Percentiles rank a stretch among this genome's conserved stretches.
Conservation (phyloP, 495 filamentous ascomycete species). For the Podospora didyma region DNA sequence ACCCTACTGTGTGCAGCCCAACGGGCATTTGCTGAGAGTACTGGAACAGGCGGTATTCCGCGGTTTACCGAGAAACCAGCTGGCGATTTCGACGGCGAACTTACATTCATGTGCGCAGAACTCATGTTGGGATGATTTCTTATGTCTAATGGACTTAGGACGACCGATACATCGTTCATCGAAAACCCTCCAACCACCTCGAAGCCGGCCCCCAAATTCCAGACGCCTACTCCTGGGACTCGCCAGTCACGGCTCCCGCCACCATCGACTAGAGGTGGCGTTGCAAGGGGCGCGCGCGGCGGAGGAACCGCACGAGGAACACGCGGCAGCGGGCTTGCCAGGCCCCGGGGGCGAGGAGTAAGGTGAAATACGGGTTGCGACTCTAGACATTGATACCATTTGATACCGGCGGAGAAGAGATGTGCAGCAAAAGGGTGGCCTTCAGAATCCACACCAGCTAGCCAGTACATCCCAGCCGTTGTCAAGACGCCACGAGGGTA, state of each 20-base stretch:
- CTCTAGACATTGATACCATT: not conserved
- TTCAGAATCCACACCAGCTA: too few species aligned
- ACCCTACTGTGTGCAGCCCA: not conserved
- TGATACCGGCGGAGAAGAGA: not conserved
- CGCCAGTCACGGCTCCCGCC: conserved; percentile 40
- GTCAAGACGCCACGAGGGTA: too few species aligned
- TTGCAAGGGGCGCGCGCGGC: conserved; percentile 31
- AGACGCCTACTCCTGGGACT: conserved; percentile 50
- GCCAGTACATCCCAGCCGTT: too few species aligned
- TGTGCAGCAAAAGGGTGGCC: too few species aligned
- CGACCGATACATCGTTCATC: conserved; percentile 91
- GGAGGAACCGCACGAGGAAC: conserved; percentile 26
- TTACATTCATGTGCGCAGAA: conserved; percentile 76
- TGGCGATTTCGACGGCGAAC: conserved; percentile 52
- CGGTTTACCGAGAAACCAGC: conserved; percentile 15
- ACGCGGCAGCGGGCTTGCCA: conserved; percentile 44
- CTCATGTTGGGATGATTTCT: not conserved
- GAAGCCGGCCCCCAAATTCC: conserved; percentile 62
- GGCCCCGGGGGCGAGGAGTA: conserved; percentile 35
- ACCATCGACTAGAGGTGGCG: conserved; percentile 37
- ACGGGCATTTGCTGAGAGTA: too few species aligned
- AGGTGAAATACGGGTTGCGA: conserved; percentile 17
- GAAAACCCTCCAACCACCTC: conserved; percentile 76
- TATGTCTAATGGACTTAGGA: conserved; percentile 49
- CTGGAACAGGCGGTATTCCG: not conserved